phyloP scores from a whole-genome alignment of 23 red algal species.

The Agarophyton chilense region DNA sequence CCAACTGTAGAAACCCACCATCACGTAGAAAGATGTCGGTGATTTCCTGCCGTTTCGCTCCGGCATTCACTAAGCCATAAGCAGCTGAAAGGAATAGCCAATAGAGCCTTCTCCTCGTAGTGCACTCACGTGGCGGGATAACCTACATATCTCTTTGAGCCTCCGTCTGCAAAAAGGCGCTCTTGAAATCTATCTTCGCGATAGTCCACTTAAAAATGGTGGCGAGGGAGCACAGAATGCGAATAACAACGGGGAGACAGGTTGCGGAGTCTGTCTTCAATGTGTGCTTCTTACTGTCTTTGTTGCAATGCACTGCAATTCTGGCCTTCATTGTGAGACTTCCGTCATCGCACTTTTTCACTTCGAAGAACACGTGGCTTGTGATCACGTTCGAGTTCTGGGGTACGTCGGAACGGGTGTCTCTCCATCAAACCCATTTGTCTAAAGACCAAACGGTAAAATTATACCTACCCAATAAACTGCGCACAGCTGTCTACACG shows the following conservation, averaged over 20 bases:
- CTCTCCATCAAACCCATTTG: too few relatives aligned
- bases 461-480: too few relatives aligned
- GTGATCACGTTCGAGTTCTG: neutral
- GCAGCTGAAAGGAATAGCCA: too few relatives aligned
- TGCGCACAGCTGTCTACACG: too few relatives aligned
- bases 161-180: constrained; percentile 43
- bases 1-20: neutral
- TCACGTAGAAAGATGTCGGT: too few relatives aligned
- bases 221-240: constrained; percentile 21
- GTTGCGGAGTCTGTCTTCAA: constrained; percentile 6
- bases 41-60: too few relatives aligned
- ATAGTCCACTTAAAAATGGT: constrained; percentile 27
- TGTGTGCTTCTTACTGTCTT: neutral
- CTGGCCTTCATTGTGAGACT: too few relatives aligned
- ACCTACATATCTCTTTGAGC: too few relatives aligned
- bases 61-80: too few relatives aligned
- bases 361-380: constrained; percentile 26
- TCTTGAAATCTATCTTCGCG: constrained; percentile 38
- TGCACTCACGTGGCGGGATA: too few relatives aligned
- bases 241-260: constrained; percentile 13
- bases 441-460: too few relatives aligned
- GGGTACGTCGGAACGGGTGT: neutral
- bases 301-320: neutral
- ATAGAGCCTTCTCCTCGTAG: too few relatives aligned
- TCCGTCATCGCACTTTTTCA: constrained; percentile 8